Conservation (phyloP, 2,329 filamentous ascomycete genomes). For the Fusarium tuaranense region DNA sequence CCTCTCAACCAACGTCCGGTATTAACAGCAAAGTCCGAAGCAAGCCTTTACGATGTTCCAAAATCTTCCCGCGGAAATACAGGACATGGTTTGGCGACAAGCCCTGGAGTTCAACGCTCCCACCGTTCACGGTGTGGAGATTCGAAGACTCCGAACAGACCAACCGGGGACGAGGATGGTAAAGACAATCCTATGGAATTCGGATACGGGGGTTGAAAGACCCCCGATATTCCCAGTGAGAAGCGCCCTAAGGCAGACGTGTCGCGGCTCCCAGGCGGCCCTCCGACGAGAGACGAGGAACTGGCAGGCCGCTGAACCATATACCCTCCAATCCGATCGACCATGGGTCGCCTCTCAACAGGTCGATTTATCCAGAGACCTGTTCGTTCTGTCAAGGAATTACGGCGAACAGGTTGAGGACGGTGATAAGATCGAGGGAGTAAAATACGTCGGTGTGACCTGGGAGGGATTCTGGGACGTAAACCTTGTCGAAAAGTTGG, state of each 20-base stretch:
- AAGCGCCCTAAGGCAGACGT: no score
- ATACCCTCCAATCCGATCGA: no score
- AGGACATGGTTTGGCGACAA: slow-evolving; percentile 6
- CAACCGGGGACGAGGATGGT: not conserved
- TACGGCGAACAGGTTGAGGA: no score
- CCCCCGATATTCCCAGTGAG: not conserved
- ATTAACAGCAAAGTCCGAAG: not conserved
- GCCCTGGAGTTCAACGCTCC: not conserved
- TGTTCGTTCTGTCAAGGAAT: not conserved
- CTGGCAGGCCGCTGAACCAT: no score
- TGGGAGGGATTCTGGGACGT: not conserved
- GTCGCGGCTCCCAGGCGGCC: no score
- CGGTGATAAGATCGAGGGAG: no score
- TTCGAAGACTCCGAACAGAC: not conserved
- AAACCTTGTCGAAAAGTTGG: not conserved
- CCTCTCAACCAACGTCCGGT: not conserved
- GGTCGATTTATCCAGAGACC: not conserved
- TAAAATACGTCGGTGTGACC: accelerated
- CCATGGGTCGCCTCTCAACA: no score
- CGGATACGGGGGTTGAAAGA: not conserved
- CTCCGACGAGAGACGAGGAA: no score
- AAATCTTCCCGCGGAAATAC: not conserved
- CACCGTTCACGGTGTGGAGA: not conserved
- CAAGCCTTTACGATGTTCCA: not conserved
- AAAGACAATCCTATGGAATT: not conserved